Percentiles rank a stretch among this genome's conserved stretches.
Evolutionary conservation across 148 eudicot genomes (phyloP).

Genomic region (Polygonum maritimum): DNA sequence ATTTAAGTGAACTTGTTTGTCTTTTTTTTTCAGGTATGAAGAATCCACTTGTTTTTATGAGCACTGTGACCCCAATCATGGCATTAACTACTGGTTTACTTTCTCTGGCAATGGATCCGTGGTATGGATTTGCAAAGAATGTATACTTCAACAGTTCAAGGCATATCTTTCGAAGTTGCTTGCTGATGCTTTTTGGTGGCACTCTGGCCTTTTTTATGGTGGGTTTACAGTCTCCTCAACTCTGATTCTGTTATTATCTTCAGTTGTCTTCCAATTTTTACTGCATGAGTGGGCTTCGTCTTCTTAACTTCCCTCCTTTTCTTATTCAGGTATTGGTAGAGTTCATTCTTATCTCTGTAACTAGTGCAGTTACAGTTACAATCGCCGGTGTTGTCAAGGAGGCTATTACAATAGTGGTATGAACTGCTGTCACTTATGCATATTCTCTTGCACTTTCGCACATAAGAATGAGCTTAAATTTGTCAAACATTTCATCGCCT

Average conservation of each 20-base stretch:
- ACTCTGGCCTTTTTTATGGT: conserved; percentile 95
- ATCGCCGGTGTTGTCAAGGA: conserved; percentile 98
- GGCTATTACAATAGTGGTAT: conserved; percentile 89
- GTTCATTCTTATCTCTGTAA: conserved; percentile 77
- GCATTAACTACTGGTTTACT: conserved; percentile 67
- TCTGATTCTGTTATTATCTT: background rate
- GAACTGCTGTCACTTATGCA: conserved; percentile 7
- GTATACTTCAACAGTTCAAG: conserved; percentile 67
- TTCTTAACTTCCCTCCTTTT: background rate
- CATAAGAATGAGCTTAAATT: background rate
- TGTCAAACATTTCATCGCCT: background rate
- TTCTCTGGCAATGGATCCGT: conserved; percentile 78
- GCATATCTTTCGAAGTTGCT: conserved; percentile 63
- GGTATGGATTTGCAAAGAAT: conserved; percentile 62
- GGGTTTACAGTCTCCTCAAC: conserved; percentile 2
- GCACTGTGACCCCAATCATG: conserved; percentile 93
- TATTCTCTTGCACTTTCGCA: background rate
- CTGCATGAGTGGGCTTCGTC: background rate
- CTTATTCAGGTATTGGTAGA: conserved; percentile 78
- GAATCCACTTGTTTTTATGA: conserved; percentile 93
- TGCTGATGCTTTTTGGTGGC: conserved; percentile 96
- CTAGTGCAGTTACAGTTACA: conserved; percentile 97
- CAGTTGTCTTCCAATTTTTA: background rate
- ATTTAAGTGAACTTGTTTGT: background rate
- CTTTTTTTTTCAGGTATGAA: conserved; percentile 50